Evolutionary conservation across 768 basidiomycete genomes (phyloP), one percentile per base, ranked within the genome.

Genomic region (Suillus discolor): DNA sequence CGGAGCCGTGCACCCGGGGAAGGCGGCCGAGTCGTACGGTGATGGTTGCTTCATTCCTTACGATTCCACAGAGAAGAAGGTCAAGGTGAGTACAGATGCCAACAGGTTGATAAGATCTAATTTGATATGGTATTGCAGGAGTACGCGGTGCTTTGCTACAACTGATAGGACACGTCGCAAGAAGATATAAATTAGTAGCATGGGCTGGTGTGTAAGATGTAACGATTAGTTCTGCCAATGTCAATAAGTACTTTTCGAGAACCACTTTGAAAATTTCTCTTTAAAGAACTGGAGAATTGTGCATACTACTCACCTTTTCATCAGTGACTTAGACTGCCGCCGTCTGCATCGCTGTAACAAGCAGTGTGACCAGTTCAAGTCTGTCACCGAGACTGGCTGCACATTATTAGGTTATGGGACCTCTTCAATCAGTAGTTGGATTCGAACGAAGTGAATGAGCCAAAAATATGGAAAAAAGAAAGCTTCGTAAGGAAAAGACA

Each of bases 41-140:
- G 83, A 87, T 63, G 87, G 85, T 80, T 87, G 85, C 16, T 87
- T 83, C 67, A 85, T 91, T 60, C 81, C 89, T 4, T 85, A 83
- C 63, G 82, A 77, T 57, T 74, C 79, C 25, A 78, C 71, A 7
- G 88, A 90, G 79, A 81, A 85, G 72, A 75, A 80, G 49, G 72
- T 88, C 41, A 78, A 81, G 73, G 88, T 87, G 57, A 61, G 78
- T 72, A 44, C 25, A 47, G 38, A 20, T 28, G 55, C 34, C 39
- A 47, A 36, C 20, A n/a, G 13, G 16, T 34, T 53, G 18, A 41
- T 12, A 12, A 15, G 51, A 34, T 5, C 38, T 34, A 25, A 51
- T 55, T 20, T 65, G 36, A 66, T 23, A 11, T 25, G 16, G 25
- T 16, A 59, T 62, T 45, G 6, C 60, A 83, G 82, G 72, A 81